These are phyloP conservation scores for Talaromyces sp. DNA, from an alignment of 2,329 filamentous ascomycete species.

Conservation along the genomic window DNA sequence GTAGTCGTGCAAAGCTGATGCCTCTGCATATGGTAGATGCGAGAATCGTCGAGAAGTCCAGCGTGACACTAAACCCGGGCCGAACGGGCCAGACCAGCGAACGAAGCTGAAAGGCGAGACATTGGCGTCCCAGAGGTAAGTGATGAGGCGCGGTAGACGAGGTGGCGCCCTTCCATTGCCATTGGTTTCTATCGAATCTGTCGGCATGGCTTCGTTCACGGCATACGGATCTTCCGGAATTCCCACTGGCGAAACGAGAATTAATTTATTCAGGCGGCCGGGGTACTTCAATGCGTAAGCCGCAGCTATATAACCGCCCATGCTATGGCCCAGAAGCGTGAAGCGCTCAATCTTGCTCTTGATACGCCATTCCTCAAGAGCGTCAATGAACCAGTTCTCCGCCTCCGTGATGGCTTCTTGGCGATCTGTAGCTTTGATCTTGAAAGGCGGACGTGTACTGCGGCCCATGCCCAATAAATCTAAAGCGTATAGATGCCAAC, in stretches of 20 bases:
- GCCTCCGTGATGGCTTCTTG: conserved; percentile 81
- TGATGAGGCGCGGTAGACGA: conserved; percentile 78
- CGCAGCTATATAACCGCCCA: conserved; percentile 92
- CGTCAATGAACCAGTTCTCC: conserved; percentile 94
- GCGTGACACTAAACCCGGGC: conserved; percentile 86
- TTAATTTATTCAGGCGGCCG: conserved; percentile 89
- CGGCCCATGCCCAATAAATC: conserved; percentile 95
- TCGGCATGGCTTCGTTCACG: conserved; percentile 74
- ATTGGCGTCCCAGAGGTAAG: conserved; percentile 95
- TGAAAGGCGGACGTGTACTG: conserved; percentile 79
- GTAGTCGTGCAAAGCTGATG: conserved; percentile 85
- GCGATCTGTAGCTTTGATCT: conserved; percentile 76
- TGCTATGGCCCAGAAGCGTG: conserved; percentile 86
- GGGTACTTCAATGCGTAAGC: conserved; percentile 97
- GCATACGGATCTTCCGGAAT: conserved; percentile 94
- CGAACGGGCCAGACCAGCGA: conserved; percentile 82
- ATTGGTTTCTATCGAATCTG: conserved; percentile 59
- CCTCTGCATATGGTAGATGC: conserved; percentile 76
- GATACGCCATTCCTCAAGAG: conserved; percentile 91
- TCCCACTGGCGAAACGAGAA: conserved; percentile 89
- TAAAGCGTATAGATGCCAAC: conserved; percentile 90
- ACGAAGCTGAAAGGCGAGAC: conserved; percentile 92
- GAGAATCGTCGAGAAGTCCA: conserved; percentile 94
- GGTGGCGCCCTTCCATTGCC: conserved; percentile 39
- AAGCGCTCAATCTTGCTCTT: conserved; percentile 88